Conservation (phyloP, 371 early-diverging fungal genomes). For the Syncephalastrum sp. region DNA sequence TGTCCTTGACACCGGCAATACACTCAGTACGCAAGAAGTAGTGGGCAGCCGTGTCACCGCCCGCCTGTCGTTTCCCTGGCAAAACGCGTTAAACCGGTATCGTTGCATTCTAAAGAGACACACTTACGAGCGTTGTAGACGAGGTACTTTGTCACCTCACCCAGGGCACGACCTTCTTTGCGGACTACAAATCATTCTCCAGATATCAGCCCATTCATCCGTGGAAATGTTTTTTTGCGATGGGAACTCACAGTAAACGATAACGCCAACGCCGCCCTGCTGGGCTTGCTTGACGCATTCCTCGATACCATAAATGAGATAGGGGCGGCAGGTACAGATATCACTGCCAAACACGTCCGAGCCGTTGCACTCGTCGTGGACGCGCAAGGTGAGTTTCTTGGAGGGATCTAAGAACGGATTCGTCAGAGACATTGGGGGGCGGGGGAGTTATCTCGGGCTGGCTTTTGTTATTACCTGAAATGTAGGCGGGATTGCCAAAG, state of each 20-base stretch:
- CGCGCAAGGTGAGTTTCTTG: constrained; percentile 84
- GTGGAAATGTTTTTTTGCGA: neutral
- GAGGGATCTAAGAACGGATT: constrained; percentile 58
- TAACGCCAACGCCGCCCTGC: constrained; percentile 90
- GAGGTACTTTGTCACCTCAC: constrained; percentile 96
- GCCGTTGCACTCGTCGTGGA: constrained; percentile 93
- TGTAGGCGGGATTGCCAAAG: constrained; percentile 83
- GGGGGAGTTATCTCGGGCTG: too few relatives aligned
- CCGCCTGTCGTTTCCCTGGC: constrained; percentile 70
- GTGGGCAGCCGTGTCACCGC: constrained; percentile 88
- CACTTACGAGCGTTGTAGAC: constrained; percentile 92
- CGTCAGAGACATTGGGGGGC: neutral
- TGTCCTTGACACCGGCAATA: constrained; percentile 96
- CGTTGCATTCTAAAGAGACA: neutral
- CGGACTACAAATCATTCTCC: constrained; percentile 51
- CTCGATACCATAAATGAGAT: constrained; percentile 91
- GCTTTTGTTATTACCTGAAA: constrained; percentile 48
- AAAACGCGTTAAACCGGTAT: neutral
- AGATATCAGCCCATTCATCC: neutral
- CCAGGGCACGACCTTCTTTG: constrained; percentile 94
- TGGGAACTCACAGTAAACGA: constrained; percentile 79
- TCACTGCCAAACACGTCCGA: constrained; percentile 93
- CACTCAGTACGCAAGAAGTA: constrained; percentile 93
- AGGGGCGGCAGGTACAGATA: constrained; percentile 95
- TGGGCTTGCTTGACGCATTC: constrained; percentile 91